Evolutionary conservation across 2,329 filamentous ascomycete genomes (phyloP), one percentile per base, ranked within the genome.

Genomic region (Celoporthe dispersa): DNA sequence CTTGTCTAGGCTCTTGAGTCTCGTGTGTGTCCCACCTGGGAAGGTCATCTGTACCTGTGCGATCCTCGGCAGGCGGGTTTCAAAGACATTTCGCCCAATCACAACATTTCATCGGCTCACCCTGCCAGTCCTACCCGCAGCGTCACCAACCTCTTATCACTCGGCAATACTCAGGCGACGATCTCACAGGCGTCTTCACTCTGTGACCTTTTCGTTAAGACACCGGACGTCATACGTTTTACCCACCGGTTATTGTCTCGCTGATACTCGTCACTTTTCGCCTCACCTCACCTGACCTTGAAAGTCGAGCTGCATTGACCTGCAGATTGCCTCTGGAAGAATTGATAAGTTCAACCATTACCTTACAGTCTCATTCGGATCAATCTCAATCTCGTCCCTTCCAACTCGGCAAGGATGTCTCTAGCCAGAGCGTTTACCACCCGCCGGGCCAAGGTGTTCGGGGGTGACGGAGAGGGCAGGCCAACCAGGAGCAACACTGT

Each of bases 351-450:
- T 35, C n/a, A 35, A 60, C 25, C 28, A 19, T 57, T 25, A 31
- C 44, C 14, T 16, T 53, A 25, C 48, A 66, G 9, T 2, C 28
- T 33, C 28, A n/a, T 55, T 3, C 22, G 2, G 1, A 41, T 44
- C 48, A 16, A n/a, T 44, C 33, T 39, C 64, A 31, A 33, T 41
- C 12, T 14, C 25, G 28, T 61, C 53, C 57, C 35, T 19, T 53
- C 19, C 7, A 28, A 25, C 39, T 7, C 67, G 64, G 53, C 60
- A 71, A 73, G 61, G n/a, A 76, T 78, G 79, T 80, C 79, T 64
- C 73, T 94, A 75, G 86, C 90, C 66, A 87, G 92, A 78, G 91
- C 91, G 70, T 92, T 94, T 79, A 91, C 88, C 51, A 92, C 90
- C 75, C 88, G 89, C 80, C 88, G 90, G 80, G 84, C 83, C 74